Percentiles rank a stretch among this genome's conserved stretches.
Conservation (phyloP, 2,329 filamentous ascomycete species). For the Colletotrichum sp. region DNA sequence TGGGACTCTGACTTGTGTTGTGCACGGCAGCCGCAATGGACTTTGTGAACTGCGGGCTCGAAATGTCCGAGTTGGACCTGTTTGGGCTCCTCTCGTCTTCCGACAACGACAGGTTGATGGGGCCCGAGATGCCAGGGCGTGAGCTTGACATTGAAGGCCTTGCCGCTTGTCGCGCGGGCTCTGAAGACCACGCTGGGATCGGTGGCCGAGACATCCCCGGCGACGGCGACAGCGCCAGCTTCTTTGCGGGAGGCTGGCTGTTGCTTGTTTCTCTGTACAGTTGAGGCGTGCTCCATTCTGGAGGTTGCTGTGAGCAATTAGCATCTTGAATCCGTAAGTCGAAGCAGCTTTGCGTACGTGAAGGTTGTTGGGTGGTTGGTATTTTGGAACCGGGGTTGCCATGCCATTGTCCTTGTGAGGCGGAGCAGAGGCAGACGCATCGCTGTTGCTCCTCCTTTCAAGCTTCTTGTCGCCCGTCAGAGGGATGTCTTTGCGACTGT, state of each 20-base stretch:
- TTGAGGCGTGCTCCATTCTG: conserved; percentile 52
- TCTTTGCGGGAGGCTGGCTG: conserved; percentile 56
- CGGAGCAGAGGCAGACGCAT: neutral
- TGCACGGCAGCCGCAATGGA: conserved; percentile 35
- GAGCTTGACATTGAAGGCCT: neutral
- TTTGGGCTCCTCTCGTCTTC: conserved; percentile 66
- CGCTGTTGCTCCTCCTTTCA: conserved; percentile 49
- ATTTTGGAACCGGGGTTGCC: conserved; percentile 19
- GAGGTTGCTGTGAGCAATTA: conserved; percentile 34
- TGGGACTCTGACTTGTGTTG: conserved; percentile 61
- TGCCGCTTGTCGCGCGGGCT: conserved; percentile 27
- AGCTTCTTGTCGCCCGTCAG: conserved; percentile 62
- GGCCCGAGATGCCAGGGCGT: conserved; percentile 33
- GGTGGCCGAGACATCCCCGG: conserved; percentile 57
- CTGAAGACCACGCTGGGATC: conserved; percentile 55
- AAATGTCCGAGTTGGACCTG: conserved; percentile 52
- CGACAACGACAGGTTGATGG: conserved; percentile 61
- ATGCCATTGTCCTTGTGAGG: conserved; percentile 28
- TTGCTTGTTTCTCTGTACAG: conserved; percentile 38
- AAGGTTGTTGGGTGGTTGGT: conserved; percentile 36
- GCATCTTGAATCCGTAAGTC: neutral
- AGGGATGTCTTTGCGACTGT: conserved; percentile 85
- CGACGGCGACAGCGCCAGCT: conserved; percentile 59
- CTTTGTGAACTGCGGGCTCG: conserved; percentile 56
- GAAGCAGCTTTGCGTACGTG: conserved; percentile 33